These are phyloP conservation scores for Fonsecaea multimorphosa DNA, from an alignment of 2,329 filamentous ascomycete genomes.

Conservation along the genomic window DNA sequence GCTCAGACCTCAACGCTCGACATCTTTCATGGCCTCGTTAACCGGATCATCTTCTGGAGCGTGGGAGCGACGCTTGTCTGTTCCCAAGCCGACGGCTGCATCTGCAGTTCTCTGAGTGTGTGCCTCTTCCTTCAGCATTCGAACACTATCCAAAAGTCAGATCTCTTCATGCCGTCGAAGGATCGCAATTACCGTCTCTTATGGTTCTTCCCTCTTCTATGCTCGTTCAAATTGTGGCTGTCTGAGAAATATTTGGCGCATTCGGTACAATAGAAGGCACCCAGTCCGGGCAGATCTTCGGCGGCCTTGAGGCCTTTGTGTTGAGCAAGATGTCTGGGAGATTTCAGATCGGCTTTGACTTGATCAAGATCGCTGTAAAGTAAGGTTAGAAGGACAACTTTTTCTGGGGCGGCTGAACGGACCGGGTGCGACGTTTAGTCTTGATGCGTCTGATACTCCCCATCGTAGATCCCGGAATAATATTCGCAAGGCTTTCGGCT, in stretches of 20 bases:
- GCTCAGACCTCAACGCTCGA: slow-evolving; percentile 16
- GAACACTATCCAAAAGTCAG: slow-evolving; percentile 64
- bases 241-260: slow-evolving; percentile 97
- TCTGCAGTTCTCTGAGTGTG: slow-evolving; percentile 87
- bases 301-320: slow-evolving; percentile 78
- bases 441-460: slow-evolving; percentile 72
- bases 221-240: slow-evolving; percentile 74
- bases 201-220: slow-evolving; percentile 88
- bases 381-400: slow-evolving; percentile 20
- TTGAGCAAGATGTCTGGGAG: slow-evolving; percentile 77
- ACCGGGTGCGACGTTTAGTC: slow-evolving; percentile 75
- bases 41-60: slow-evolving; percentile 6
- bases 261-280: slow-evolving; percentile 84
- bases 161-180: slow-evolving; percentile 25
- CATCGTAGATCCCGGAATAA: slow-evolving; percentile 57
- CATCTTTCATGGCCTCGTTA: slow-evolving; percentile 31
- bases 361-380: slow-evolving; percentile 82
- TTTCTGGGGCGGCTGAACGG: slow-evolving; percentile 38
- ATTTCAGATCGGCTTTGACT: slow-evolving; percentile 80
- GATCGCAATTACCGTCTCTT: slow-evolving; percentile 72
- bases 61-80: slow-evolving; percentile 66
- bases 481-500: background rate
- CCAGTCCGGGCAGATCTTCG: slow-evolving; percentile 88
- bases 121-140: slow-evolving; percentile 80
- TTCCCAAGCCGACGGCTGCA: slow-evolving; percentile 73